phyloP scores from a whole-genome alignment of 805 yeast genomes.

The Pichia exigua region DNA sequence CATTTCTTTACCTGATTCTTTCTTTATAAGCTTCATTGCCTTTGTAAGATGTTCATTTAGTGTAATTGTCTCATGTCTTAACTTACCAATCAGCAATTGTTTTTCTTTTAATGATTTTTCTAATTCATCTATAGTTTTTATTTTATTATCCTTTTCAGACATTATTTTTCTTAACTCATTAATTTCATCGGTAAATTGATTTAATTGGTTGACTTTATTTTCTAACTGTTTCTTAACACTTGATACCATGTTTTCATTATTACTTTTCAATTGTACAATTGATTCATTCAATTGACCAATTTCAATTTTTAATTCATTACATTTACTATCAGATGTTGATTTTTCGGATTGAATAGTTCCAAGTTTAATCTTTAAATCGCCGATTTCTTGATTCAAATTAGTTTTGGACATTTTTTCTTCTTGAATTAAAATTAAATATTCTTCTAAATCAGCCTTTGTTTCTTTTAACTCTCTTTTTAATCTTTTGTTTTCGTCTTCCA shows the following conservation, averaged over 20 bases:
- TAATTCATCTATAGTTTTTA: conserved; percentile 28
- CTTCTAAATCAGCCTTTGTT: conserved; percentile 31
- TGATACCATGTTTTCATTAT: conserved; percentile 17
- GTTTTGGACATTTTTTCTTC: conserved; percentile 39
- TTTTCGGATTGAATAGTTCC: conserved; percentile 21
- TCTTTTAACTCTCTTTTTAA: conserved; percentile 30
- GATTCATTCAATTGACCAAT: conserved; percentile 19
- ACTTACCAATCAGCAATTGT: conserved; percentile 75
- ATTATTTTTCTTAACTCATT: conserved; percentile 6
- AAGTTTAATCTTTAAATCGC: conserved; percentile 25
- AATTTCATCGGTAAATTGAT: conserved; percentile 18
- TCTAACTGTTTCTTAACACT: conserved; percentile 14
- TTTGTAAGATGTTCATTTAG: conserved; percentile 93
- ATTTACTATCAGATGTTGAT: conserved; percentile 2
- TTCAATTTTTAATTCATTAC: conserved; percentile 22
- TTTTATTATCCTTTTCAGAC: conserved; percentile 15
- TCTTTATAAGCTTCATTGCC: conserved; percentile 76
- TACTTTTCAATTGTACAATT: conserved; percentile 15
- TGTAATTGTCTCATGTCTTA: conserved; percentile 90
- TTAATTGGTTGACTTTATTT: conserved; percentile 13
- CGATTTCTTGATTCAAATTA: conserved; percentile 36
- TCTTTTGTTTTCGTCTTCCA: conserved; percentile 33
- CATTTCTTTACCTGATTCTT: conserved; percentile 63
- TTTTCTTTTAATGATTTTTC: conserved; percentile 59
- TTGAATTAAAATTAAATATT: conserved; percentile 28